Evolutionary conservation across 2,329 filamentous ascomycete species (phyloP), one percentile per base, ranked within the genome.

Genomic region (Fusarium tricinctum): DNA sequence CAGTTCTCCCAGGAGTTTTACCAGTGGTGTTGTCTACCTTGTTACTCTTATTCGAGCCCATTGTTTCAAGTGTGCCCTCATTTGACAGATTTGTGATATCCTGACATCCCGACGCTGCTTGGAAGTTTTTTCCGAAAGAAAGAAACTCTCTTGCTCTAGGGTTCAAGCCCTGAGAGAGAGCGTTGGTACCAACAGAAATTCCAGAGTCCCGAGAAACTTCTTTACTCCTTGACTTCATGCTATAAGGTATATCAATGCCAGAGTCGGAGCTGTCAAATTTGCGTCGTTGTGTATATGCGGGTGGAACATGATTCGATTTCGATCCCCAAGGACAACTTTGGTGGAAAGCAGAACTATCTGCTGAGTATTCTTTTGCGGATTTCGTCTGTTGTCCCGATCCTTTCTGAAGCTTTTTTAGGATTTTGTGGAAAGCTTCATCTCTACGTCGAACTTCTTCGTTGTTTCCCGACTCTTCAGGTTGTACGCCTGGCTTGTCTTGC

Each of bases 101-200:
- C 26, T 35, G 45, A 10, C 32, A 45, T 8, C 45, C 45, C 26
- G 33, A 32, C 26, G 30, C 9, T 6, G 35, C 12, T 10, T 20
- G 17, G 14, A 57, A 56, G 17, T 43, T 48, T 13, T 44, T 52
- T 14, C 48, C 65, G 30, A 78, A 71, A 1, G 77, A 78, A 10
- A 78, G 63, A 48, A 79, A 78, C 43, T 79, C 77, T 55, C 77
- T 75, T 39, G 77, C 77, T 59, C 69, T 74, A 6, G 77, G 77
- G 44, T 79, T 79, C 63, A 78, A 66, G 1, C 63, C 69, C 22
- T 64, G 68, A 20, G 58, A 52, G 28, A 65, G 61, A 22, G 47
- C 13, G 8, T 58, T 22, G 5, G 47, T 20, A 26, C 63, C 58
- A 9, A 68, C 39, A 20, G n/a, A 69, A 32, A 69, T 43, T 9